Evolutionary conservation across 495 filamentous ascomycete species (phyloP), one percentile per base, ranked within the genome.

Genomic region (Xylaria longipes): DNA sequence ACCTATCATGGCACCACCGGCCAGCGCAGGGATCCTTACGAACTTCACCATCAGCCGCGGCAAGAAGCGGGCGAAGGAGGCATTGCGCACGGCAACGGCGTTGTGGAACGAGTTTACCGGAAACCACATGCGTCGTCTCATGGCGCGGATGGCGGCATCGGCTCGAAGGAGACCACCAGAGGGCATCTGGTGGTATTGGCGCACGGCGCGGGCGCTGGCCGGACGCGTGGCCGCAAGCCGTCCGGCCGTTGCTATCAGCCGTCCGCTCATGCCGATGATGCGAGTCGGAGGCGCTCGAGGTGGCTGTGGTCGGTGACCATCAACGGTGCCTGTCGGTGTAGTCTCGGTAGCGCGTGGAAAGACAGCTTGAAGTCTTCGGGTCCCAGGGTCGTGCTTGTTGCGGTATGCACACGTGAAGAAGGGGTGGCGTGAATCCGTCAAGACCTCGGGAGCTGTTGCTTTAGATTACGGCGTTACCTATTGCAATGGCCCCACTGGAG

Each of bases 41-140:
- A 98, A 91, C 83, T 97, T 99, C 73, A 97, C 74, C 11, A 95
- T 90, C 50, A 99, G 86, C 77, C 93, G 93, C 3, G 96, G 96
- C n/a, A 99, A 85, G 62, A 93, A 87, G 62, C 96, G 88, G 8
- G 86, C 87, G 77, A 98, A 98, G 7, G 95, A 98, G 54, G 93
- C 92, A 70, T 91, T 91, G 65, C 96, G 90, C 15, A 95, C 92
- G 31, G 91, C 89, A 69, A 94, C 92, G 22, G 94, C 89, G 84
- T 97, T 93, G 80, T 97, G 94, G 70, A 97, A 90, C 15, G 88
- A 85, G 77, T 91, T 94, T 9, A 93, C 92, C 35, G 90, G 82
- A 15, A 93, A 93, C 91, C 93, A 94, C 77, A 88, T 85, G 72
- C 90, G 87, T 58, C 89, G 84, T 68, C 89, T 84, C 48, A 84